Conservation (phyloP, 345 rosid species). For the Cardamine occulta region DNA sequence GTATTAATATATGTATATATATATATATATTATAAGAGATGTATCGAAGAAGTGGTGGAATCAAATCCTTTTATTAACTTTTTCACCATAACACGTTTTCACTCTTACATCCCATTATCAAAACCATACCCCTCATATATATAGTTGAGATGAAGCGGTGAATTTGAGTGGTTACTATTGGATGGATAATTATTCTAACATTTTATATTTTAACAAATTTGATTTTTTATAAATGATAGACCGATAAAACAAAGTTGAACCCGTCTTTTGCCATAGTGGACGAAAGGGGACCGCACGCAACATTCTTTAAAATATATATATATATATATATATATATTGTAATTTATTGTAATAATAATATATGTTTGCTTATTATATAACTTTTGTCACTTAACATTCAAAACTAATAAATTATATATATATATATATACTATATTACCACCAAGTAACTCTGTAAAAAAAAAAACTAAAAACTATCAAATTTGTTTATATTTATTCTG, state of each 20-base stretch:
- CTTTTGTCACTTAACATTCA: background rate
- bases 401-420: background rate
- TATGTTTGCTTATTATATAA: background rate
- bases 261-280: conserved; percentile 42
- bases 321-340: too few species aligned
- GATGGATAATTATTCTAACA: too few species aligned
- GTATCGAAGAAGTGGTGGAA: too few species aligned
- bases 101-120: too few species aligned
- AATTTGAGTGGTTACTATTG: too few species aligned
- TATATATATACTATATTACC: background rate
- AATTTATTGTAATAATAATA: background rate
- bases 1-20: too few species aligned
- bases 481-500: conserved; percentile 2
- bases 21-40: too few species aligned
- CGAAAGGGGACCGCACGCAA: conserved; percentile 39
- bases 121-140: too few species aligned
- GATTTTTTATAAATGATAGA: conserved; percentile 26
- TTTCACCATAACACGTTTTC: too few species aligned
- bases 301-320: background rate
- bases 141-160: too few species aligned
- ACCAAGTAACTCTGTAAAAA: background rate
- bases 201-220: too few species aligned
- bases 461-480: background rate
- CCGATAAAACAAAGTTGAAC: conserved; percentile 12
- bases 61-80: too few species aligned